Evolutionary conservation across 164 flowering plant species (phyloP).

Genomic region (Dillenia turbinata): DNA sequence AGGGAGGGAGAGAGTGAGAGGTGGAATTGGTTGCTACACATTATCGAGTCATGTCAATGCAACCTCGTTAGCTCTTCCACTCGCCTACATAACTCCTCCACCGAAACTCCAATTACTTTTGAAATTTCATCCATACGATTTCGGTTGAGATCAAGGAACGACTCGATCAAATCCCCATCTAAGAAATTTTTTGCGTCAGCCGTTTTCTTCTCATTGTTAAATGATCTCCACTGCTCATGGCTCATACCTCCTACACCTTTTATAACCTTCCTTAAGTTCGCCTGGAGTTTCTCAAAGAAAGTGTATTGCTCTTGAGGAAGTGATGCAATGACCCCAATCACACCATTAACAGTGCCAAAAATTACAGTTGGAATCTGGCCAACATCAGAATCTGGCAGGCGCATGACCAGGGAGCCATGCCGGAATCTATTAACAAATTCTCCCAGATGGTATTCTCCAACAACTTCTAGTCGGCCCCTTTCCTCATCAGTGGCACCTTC

Average conservation of each 20-base stretch:
- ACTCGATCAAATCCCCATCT: constrained; percentile 94
- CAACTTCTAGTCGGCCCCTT: constrained; percentile 84
- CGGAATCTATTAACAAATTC: constrained; percentile 85
- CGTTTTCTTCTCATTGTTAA: constrained; percentile 84
- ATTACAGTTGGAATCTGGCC: constrained; percentile 91
- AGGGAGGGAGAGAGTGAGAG: too few species aligned
- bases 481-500: constrained; percentile 99
- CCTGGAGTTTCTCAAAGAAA: constrained; percentile 81
- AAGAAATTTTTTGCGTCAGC: constrained; percentile 75
- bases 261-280: constrained; percentile 74
- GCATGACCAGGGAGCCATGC: constrained; percentile 97
- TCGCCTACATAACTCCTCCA: constrained; percentile 94
- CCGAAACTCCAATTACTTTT: constrained; percentile 54
- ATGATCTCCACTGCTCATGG: constrained; percentile 97
- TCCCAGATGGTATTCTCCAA: constrained; percentile 92
- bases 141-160: constrained; percentile 91
- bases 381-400: constrained; percentile 89
- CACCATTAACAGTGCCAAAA: constrained; percentile 89
- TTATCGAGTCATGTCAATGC: constrained; percentile 34
- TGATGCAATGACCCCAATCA: constrained; percentile 87
- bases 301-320: constrained; percentile 79
- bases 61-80: constrained; percentile 92
- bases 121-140: constrained; percentile 84
- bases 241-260: constrained; percentile 94
- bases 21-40: too few species aligned